Evolutionary conservation across 225 moss, liverwort and hornwort genomes (phyloP).

Genomic region (Marchantia polymorpha): DNA sequence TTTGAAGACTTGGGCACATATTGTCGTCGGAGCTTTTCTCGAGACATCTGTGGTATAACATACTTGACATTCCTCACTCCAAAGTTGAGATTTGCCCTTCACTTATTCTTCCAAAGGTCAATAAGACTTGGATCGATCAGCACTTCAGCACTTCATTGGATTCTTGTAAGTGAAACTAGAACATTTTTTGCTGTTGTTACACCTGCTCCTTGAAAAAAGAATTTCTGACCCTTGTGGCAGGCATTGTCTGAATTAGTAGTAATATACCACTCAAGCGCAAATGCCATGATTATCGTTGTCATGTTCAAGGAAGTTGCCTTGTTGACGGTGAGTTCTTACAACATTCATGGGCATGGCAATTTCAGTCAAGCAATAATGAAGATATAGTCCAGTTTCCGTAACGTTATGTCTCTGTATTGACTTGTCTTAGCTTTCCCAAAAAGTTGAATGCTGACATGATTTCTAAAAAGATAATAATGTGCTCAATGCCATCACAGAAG

Average conservation of each 20-base stretch:
- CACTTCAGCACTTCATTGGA: no score
- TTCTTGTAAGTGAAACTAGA: background rate
- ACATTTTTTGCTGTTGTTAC: no score
- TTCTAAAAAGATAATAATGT: no score
- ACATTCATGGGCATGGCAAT: background rate
- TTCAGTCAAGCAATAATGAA: no score
- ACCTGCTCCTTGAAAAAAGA: background rate
- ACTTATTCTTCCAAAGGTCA: background rate
- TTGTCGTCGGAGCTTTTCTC: slow-evolving; percentile 35
- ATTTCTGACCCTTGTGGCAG: slow-evolving; percentile 8
- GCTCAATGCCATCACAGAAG: no score
- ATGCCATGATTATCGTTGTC: slow-evolving; percentile 32
- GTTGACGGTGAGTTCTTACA: background rate
- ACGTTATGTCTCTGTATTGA: no score
- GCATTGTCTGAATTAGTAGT: slow-evolving; percentile 41
- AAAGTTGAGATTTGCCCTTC: background rate
- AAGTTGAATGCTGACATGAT: no score
- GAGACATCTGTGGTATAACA: slow-evolving; percentile 39
- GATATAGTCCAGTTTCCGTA: no score
- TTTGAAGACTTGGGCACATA: slow-evolving; percentile 29
- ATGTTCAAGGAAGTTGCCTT: slow-evolving; percentile 34
- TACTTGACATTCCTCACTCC: background rate
- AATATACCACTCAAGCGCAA: slow-evolving; percentile 44
- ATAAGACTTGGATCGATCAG: background rate
- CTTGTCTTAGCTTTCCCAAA: no score